Evolutionary conservation across 805 yeast genomes (phyloP).

Genomic region (Ogataea ganodermae): DNA sequence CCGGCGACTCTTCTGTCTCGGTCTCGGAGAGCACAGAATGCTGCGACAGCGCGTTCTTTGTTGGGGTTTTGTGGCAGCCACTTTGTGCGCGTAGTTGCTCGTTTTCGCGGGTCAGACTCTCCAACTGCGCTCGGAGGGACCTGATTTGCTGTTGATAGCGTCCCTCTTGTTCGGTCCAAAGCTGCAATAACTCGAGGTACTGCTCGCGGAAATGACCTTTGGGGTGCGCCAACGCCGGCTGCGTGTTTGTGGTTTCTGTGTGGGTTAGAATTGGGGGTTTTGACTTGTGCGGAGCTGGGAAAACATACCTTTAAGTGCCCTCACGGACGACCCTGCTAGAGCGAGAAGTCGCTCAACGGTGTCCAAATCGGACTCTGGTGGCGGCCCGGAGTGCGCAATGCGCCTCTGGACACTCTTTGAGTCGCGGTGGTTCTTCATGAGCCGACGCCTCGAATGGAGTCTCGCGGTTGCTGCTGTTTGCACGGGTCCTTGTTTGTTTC

Average conservation of each 20-base stretch:
- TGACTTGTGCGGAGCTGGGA: too few relatives aligned
- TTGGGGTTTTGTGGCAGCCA: background rate
- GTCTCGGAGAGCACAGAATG: slow-evolving; percentile 15
- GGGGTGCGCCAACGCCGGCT: background rate
- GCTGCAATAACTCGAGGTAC: background rate
- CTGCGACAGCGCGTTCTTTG: background rate
- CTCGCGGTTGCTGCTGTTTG: too few relatives aligned
- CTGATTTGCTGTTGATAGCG: background rate
- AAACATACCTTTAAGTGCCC: background rate
- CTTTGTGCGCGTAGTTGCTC: background rate
- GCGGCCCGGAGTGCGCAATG: background rate
- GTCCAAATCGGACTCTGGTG: too few relatives aligned
- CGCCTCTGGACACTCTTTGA: background rate
- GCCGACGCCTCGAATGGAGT: too few relatives aligned
- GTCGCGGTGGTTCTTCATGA: background rate
- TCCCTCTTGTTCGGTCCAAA: background rate
- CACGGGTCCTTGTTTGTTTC: too few relatives aligned
- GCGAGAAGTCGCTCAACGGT: background rate
- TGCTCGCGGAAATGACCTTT: background rate
- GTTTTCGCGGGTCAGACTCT: slow-evolving; percentile 1
- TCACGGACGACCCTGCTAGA: background rate
- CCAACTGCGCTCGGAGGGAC: background rate
- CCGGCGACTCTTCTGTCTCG: slow-evolving; percentile 19
- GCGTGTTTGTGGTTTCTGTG: background rate
- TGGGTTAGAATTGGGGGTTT: too few relatives aligned